Conservation (phyloP, 495 filamentous ascomycete genomes). For the Penicillium riverlandense region DNA sequence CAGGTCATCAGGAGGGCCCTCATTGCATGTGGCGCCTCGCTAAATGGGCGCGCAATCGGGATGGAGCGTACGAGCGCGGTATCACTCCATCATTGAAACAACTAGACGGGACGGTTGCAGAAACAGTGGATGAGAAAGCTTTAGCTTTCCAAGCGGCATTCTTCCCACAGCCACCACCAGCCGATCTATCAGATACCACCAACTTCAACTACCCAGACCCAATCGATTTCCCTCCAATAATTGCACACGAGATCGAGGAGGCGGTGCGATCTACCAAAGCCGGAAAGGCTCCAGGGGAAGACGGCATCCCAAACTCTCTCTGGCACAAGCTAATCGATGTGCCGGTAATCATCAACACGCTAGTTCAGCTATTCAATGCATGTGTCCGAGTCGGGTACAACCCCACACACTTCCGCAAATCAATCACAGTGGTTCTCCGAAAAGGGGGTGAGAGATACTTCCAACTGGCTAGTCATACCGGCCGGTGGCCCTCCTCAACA, state of each 20-base stretch:
- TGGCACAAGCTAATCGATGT: too few species aligned
- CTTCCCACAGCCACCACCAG: too few species aligned
- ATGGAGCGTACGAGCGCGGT: not conserved
- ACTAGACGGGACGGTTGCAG: not conserved
- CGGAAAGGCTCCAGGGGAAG: too few species aligned
- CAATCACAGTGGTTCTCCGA: constrained; percentile 20
- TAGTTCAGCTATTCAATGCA: too few species aligned
- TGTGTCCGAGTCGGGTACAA: too few species aligned
- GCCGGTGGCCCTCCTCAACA: constrained; percentile 25
- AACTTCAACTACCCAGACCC: too few species aligned
- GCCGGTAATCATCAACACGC: too few species aligned
- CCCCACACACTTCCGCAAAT: constrained; percentile 19
- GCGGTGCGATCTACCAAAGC: too few species aligned
- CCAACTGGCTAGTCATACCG: constrained; percentile 17
- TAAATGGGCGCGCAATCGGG: not conserved
- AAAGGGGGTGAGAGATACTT: constrained; percentile 23
- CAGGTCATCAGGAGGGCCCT: constrained; percentile 3
- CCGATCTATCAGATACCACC: too few species aligned
- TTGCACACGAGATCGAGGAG: too few species aligned
- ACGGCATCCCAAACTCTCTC: too few species aligned
- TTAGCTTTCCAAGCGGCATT: not conserved
- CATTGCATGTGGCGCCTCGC: constrained; percentile 3
- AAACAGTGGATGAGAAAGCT: not conserved
- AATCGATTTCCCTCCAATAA: too few species aligned
- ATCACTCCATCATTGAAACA: not conserved